Evolutionary conservation across 768 basidiomycete genomes (phyloP), one percentile per base, ranked within the genome.

Genomic region (Austroboletus eburneus): DNA sequence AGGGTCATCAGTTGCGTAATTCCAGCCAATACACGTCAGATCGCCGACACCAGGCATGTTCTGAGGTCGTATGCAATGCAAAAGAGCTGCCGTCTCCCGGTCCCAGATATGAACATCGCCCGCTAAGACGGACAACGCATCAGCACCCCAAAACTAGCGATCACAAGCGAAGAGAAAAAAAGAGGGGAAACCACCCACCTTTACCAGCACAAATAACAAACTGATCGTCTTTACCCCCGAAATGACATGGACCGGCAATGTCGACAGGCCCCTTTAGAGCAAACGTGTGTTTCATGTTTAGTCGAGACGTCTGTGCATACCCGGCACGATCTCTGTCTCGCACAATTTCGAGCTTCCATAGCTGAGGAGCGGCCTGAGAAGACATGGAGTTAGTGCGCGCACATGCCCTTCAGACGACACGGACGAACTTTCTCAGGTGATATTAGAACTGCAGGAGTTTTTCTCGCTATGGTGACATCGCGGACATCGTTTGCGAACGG

Each of bases 61-160:
- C 13, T 81, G 83, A 23, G 80, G 75, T 13, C 76, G 79, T 54
- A 91, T 74, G 51, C 81, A 76, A 51, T 88, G 87, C 3, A 91
- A 70, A 2, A 88, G 68, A 8, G 79, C 74, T 5, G 78, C 89
- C 10, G 84, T 85, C 66, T 90, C 87, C 49, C 81, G 79, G 57
- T 91, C 89, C 89, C 89, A 91, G 12, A 91, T 86, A 58, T 87
- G 83, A 13, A 91, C 82, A 56, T 89, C 85, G 4, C 89, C 89
- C 50, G 78, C 88, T 89, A 49, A 29, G 20, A 37, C 36, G 17
- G 34, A 46, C n/a, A n/a, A 34, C 17, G 6, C n/a, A 42, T 46
- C 13, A 50, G 46, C 29, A 33, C 46, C 4, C 30, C 33, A 9
- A 4, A 17, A 33, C 24, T 2, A 30, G 16, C n/a, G n/a, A 20